A percentile compares a stretch with the other conserved stretches of the same genome.
These are phyloP conservation scores for Talaromyces sp. DNA, from an alignment of 2,329 filamentous ascomycete species.

Conservation along the genomic window DNA sequence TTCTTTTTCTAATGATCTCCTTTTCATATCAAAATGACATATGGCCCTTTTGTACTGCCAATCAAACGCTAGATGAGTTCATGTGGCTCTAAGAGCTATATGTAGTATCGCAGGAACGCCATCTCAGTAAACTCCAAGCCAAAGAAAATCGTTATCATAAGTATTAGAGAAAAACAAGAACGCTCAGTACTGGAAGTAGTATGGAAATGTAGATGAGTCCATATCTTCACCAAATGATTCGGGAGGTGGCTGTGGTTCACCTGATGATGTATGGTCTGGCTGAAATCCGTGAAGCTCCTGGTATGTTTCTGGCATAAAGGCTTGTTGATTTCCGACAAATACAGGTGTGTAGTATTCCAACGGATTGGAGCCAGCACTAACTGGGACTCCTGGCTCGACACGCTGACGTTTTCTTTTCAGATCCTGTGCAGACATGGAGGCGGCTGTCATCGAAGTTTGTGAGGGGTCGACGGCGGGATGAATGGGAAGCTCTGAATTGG, in stretches of 20 bases:
- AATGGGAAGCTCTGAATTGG: constrained; percentile 14
- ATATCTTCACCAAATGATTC: constrained; percentile 17
- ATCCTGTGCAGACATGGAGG: constrained; percentile 17
- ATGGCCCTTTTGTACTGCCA: background rate
- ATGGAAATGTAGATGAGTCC: constrained; percentile 26
- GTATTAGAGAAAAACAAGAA: background rate
- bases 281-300: constrained; percentile 8
- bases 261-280: constrained; percentile 8
- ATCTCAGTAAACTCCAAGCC: background rate
- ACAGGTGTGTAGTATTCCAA: constrained; percentile 14
- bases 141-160: constrained; percentile 1
- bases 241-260: constrained; percentile 10
- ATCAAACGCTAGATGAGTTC: background rate
- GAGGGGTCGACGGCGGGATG: constrained; percentile 2
- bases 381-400: constrained; percentile 4
- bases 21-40: too few species aligned
- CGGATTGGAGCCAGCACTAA: background rate
- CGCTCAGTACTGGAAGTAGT: constrained; percentile 31
- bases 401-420: constrained; percentile 22
- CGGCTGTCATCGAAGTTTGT: constrained; percentile 5
- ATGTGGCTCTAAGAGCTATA: background rate
- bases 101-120: background rate
- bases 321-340: constrained; percentile 13
- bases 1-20: too few species aligned
- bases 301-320: constrained; percentile 13